These are phyloP conservation scores for Mycosarcoma mackinlayi DNA, from an alignment of 1,284 basidiomycete genomes.

Conservation along the genomic window DNA sequence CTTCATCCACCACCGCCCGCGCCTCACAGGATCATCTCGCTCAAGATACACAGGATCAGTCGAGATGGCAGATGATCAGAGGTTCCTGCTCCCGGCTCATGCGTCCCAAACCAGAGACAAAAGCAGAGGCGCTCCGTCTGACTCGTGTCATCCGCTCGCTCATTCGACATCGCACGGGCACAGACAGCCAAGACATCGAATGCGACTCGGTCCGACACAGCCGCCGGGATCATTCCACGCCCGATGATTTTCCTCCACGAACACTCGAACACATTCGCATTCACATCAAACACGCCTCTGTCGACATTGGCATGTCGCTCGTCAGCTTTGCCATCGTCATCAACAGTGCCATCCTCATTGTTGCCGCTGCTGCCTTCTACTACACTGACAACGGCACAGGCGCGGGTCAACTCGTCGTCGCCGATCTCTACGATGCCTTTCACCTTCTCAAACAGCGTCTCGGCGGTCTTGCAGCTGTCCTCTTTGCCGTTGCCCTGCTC, in stretches of 20 bases:
- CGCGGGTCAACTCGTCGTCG: slow-evolving; percentile 51
- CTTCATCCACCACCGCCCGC: too few relatives aligned
- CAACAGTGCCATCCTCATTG: slow-evolving; percentile 78
- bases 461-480: slow-evolving; percentile 52
- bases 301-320: slow-evolving; percentile 66
- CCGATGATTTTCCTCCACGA: slow-evolving; percentile 21
- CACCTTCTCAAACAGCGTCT: slow-evolving; percentile 52
- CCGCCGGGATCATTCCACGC: background rate
- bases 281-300: slow-evolving; percentile 63
- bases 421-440: slow-evolving; percentile 62
- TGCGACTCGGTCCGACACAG: slow-evolving; percentile 3
- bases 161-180: slow-evolving; percentile 12
- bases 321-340: slow-evolving; percentile 75
- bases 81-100: slow-evolving; percentile 14
- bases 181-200: slow-evolving; percentile 2
- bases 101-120: slow-evolving; percentile 13
- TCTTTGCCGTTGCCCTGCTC: slow-evolving; percentile 65
- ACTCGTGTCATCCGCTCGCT: slow-evolving; percentile 22
- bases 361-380: slow-evolving; percentile 71
- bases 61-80: slow-evolving; percentile 13
- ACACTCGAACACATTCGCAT: slow-evolving; percentile 47
- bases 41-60: slow-evolving; percentile 2
- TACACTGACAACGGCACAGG: slow-evolving; percentile 29
- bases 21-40: background rate
- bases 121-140: slow-evolving; percentile 20